These are phyloP conservation scores for Fusarium sp. DNA, from an alignment of 2,329 filamentous ascomycete genomes.

Conservation along the genomic window DNA sequence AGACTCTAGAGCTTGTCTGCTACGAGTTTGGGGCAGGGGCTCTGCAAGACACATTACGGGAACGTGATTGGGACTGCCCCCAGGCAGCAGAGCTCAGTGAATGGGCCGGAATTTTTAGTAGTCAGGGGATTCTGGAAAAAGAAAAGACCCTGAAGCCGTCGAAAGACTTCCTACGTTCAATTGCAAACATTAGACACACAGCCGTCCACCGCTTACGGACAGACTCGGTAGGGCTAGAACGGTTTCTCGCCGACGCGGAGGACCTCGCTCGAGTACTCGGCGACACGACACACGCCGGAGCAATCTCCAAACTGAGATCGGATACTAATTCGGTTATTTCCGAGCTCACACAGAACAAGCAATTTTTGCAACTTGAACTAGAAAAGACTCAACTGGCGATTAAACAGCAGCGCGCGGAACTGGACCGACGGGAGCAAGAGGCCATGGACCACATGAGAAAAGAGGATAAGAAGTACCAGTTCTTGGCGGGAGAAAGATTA, in stretches of 20 bases:
- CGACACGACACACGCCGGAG: fast-evolving
- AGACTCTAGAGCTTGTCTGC: background rate
- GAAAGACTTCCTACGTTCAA: background rate
- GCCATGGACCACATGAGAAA: too few relatives aligned
- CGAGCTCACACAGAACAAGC: background rate
- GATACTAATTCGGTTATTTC: fast-evolving
- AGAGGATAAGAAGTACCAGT: too few relatives aligned
- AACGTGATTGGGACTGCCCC: conserved; percentile 3
- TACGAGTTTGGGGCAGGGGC: background rate
- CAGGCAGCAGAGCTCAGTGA: background rate
- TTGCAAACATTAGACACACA: background rate
- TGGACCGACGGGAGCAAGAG: background rate
- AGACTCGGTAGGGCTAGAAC: background rate
- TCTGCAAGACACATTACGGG: background rate
- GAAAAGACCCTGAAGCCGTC: fast-evolving
- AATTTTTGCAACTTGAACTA: fast-evolving
- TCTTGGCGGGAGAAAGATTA: too few relatives aligned
- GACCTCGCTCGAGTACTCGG: background rate
- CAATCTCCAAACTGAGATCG: background rate
- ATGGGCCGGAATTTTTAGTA: background rate
- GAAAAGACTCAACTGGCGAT: background rate
- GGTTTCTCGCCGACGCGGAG: background rate
- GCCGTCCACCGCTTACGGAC: conserved; percentile 4
- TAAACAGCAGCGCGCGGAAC: background rate
- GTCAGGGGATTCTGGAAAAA: background rate